Evolutionary conservation across 2,329 filamentous ascomycete species (phyloP).

Genomic region (Aspergillus thermomutatus): DNA sequence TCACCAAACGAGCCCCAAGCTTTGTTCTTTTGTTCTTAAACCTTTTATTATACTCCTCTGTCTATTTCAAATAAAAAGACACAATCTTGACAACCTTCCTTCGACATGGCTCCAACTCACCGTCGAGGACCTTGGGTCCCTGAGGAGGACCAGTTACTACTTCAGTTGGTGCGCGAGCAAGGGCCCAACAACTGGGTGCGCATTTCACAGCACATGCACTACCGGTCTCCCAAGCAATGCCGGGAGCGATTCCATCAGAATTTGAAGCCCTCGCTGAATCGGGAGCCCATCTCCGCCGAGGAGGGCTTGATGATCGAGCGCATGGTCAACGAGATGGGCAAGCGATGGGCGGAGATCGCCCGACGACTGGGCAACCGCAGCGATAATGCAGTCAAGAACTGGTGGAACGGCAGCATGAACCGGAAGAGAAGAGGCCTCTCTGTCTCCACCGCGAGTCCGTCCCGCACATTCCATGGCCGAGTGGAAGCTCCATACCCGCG

Average conservation of each 20-base stretch:
- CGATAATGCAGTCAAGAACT: constrained; percentile 96
- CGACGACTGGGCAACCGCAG: constrained; percentile 76
- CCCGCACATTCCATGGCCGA: constrained; percentile 35
- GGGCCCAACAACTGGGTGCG: constrained; percentile 86
- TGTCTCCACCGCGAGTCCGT: constrained; percentile 33
- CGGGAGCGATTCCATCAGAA: constrained; percentile 93
- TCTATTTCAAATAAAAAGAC: background rate
- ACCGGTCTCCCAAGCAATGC: constrained; percentile 89
- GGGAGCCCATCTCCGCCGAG: constrained; percentile 67
- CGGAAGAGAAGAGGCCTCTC: constrained; percentile 57
- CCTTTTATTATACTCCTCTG: background rate
- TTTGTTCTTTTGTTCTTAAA: background rate
- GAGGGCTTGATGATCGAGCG: constrained; percentile 72
- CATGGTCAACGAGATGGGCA: constrained; percentile 74
- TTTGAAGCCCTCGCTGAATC: constrained; percentile 71
- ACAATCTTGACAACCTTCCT: background rate
- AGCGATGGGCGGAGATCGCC: constrained; percentile 91
- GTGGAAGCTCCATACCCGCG: constrained; percentile 39
- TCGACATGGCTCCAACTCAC: constrained; percentile 49
- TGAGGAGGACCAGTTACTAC: constrained; percentile 68
- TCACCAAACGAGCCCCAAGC: background rate
- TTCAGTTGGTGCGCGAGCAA: constrained; percentile 67
- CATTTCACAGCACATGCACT: constrained; percentile 71
- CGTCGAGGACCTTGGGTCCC: constrained; percentile 81
- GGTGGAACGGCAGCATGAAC: constrained; percentile 95